These are phyloP conservation scores for Cyberlindnera meyerae DNA, from an alignment of 805 yeast species.

Conservation along the genomic window DNA sequence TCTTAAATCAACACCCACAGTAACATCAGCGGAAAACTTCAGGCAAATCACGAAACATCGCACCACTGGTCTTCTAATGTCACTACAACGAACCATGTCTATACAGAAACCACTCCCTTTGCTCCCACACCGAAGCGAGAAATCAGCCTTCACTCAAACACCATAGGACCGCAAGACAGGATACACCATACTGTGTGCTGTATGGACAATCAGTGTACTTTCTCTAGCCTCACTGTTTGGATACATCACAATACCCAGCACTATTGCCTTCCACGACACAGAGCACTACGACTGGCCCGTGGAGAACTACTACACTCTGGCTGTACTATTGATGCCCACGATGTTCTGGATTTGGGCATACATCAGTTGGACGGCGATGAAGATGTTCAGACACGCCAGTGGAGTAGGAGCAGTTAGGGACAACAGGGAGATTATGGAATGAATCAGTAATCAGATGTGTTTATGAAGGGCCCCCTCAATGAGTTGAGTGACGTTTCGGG, in stretches of 20 bases:
- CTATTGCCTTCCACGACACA: too few relatives aligned
- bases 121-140: conserved; percentile 6
- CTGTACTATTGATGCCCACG: conserved; percentile 31
- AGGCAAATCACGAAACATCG: neutral
- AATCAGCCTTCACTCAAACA: neutral
- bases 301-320: conserved; percentile 31
- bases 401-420: conserved; percentile 37
- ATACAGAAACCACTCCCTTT: conserved; percentile 12
- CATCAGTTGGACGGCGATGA: conserved; percentile 74
- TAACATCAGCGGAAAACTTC: too few relatives aligned
- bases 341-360: conserved; percentile 65
- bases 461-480: too few relatives aligned
- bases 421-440: conserved; percentile 1
- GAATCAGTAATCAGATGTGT: too few relatives aligned
- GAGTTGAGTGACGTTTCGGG: too few relatives aligned
- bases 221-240: conserved; percentile 11
- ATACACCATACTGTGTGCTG: conserved; percentile 5
- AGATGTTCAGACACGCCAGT: conserved; percentile 73
- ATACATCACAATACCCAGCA: conserved; percentile 11
- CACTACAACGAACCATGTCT: too few relatives aligned
- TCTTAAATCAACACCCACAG: too few relatives aligned
- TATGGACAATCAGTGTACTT: conserved; percentile 10
- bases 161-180: conserved; percentile 14
- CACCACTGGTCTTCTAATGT: too few relatives aligned
- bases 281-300: conserved; percentile 5